Evolutionary conservation across 2,329 filamentous ascomycete genomes (phyloP).

Genomic region (Phoma sp.): DNA sequence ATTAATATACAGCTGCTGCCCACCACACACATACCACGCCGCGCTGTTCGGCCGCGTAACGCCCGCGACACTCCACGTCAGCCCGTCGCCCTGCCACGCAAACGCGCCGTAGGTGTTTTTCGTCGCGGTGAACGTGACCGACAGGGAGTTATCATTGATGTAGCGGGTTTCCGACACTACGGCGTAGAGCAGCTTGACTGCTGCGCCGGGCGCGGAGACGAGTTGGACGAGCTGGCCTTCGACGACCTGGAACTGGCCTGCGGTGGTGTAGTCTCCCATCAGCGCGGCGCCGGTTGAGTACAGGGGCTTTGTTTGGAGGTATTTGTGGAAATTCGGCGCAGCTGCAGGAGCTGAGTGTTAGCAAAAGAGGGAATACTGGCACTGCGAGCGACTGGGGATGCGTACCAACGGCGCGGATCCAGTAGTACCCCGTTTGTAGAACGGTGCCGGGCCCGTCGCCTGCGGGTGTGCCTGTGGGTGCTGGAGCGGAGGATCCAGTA

Average conservation of each 20-base stretch:
- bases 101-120: conserved; percentile 64
- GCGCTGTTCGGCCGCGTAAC: conserved; percentile 61
- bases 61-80: conserved; percentile 60
- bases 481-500: conserved; percentile 24
- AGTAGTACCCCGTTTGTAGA: conserved; percentile 59
- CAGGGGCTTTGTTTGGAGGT: conserved; percentile 46
- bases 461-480: conserved; percentile 30
- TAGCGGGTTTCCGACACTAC: conserved; percentile 33
- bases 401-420: conserved; percentile 53
- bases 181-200: conserved; percentile 49
- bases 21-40: conserved; percentile 65
- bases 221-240: conserved; percentile 63
- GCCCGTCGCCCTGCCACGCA: conserved; percentile 62
- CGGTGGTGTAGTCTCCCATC: conserved; percentile 58
- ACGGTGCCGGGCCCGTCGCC: conserved; percentile 52
- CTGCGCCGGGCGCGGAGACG: conserved; percentile 55
- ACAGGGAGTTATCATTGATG: conserved; percentile 50
- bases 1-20: conserved; percentile 62
- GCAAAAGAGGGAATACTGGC: no score
- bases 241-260: conserved; percentile 64
- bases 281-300: conserved; percentile 56
- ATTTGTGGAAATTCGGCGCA: conserved; percentile 60
- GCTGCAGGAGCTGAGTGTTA: conserved; percentile 53
- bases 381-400: no score
- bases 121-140: conserved; percentile 58